Conservation (phyloP, 306 rosid species). For the Cyamopsis tetragonoloba region DNA sequence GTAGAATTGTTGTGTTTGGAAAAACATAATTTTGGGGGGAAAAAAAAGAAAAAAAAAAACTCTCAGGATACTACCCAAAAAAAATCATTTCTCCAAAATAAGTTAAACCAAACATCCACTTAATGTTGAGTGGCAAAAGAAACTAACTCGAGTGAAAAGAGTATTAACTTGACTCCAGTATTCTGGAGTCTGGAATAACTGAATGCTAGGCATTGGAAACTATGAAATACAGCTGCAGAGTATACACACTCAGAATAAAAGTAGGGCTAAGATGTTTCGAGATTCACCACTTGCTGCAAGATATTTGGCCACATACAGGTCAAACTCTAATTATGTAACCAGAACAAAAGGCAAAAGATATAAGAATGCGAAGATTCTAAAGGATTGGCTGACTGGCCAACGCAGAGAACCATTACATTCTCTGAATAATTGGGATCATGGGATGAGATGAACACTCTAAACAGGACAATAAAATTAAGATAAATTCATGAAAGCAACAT, state of each 20-base stretch:
- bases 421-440: conserved; percentile 1
- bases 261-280: neutral
- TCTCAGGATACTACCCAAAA: no score
- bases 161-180: neutral
- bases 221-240: neutral
- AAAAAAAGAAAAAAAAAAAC: no score
- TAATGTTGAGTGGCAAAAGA: neutral
- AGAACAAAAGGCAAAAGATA: neutral
- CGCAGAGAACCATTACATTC: neutral
- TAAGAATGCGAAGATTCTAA: conserved; percentile 3
- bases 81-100: no score
- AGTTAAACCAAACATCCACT: no score
- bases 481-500: neutral
- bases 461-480: neutral
- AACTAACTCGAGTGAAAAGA: neutral
- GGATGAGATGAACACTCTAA: neutral
- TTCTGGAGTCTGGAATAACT: neutral
- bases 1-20: no score
- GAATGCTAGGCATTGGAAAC: neutral
- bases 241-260: neutral
- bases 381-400: neutral
- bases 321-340: conserved; percentile 16
- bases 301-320: neutral
- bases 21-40: no score
- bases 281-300: conserved; percentile 3